Evolutionary conservation across 352 stramenopile species (phyloP), one percentile per base, ranked within the genome.

Genomic region (Phytophthora chlamydospora): DNA sequence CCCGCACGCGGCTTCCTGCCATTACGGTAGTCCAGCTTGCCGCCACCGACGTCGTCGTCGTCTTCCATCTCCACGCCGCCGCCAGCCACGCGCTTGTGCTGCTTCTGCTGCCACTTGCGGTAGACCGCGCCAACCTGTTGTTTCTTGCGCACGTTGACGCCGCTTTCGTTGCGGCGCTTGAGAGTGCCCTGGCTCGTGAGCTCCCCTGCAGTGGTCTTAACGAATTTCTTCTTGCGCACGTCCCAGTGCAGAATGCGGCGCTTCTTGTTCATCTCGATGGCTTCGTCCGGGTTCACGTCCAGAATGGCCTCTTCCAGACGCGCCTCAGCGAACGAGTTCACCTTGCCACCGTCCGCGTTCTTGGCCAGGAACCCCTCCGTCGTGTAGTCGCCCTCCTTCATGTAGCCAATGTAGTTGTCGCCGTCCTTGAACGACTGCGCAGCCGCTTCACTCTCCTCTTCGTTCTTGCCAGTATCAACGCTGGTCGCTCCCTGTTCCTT

Each of bases 171-270:
- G 21, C 86, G 81, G 46, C 86, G 77, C 67, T 96, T 96, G 48
- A 93, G 69, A 33, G 80, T 88, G 17, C 90, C 88, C 27, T 83
- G 73, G 31, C 77, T 85, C 14, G 83, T 94, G 43, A 98, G 75
- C 62, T 98, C 95, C 33, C 90, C 89, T 29, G 97, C 80, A 2
- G 90, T 97, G 6, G 90, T 96, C 74, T 97, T 96, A 46, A 98
- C 89, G 59, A 96, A 98, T 67, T 98, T 97, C 71, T 98, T 97
- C 78, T 99, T 99, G 51, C 96, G 95, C 42, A 95, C 96, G 76
- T 99, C 98, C 98, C 97, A 99, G 75, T 98, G 91, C 71, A 99
- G 85, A 73, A 99, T 97, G 19, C 95, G 83, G n/a, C 98, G 91
- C 69, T 98, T 98, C 72, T 98, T 98, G 59, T 98, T 97, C 76